Conservation (phyloP, 805 yeast genomes). For the Saturnispora dispora region DNA sequence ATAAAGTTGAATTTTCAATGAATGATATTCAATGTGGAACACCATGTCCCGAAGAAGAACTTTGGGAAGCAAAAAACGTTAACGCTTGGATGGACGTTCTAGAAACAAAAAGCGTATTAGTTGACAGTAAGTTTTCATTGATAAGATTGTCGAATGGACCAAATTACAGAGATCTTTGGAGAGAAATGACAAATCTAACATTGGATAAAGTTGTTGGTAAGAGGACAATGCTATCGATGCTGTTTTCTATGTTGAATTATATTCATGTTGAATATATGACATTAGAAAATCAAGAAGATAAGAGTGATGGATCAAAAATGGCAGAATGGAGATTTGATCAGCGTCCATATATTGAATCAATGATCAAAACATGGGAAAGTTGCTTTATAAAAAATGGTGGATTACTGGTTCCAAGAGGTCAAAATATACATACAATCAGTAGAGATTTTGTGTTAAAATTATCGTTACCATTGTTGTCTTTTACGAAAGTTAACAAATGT, state of each 20-base stretch:
- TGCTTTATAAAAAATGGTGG: constrained; percentile 58
- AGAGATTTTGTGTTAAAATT: constrained; percentile 51
- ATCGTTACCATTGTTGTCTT: constrained; percentile 54
- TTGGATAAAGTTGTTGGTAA: constrained; percentile 34
- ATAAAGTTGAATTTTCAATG: constrained; percentile 31
- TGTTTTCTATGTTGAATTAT: constrained; percentile 59
- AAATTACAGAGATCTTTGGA: constrained; percentile 43
- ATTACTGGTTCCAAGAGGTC: constrained; percentile 42
- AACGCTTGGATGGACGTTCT: constrained; percentile 43
- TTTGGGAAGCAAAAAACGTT: constrained; percentile 48
- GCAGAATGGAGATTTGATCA: constrained; percentile 59
- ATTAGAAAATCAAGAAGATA: constrained; percentile 22
- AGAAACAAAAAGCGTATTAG: constrained; percentile 27
- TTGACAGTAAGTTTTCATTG: constrained; percentile 47
- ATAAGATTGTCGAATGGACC: constrained; percentile 50
- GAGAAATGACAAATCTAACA: constrained; percentile 36
- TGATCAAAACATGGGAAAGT: constrained; percentile 62
- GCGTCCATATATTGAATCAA: constrained; percentile 47
- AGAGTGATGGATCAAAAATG: constrained; percentile 35
- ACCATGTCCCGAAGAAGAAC: constrained; percentile 48
- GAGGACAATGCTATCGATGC: constrained; percentile 43
- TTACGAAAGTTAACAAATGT: constrained; percentile 60
- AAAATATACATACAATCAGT: constrained; percentile 39
- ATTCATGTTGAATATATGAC: constrained; percentile 44
- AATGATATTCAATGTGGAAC: constrained; percentile 53